These are phyloP conservation scores for Sparassis latifolia DNA, from an alignment of 1,284 basidiomycete genomes.

Conservation along the genomic window DNA sequence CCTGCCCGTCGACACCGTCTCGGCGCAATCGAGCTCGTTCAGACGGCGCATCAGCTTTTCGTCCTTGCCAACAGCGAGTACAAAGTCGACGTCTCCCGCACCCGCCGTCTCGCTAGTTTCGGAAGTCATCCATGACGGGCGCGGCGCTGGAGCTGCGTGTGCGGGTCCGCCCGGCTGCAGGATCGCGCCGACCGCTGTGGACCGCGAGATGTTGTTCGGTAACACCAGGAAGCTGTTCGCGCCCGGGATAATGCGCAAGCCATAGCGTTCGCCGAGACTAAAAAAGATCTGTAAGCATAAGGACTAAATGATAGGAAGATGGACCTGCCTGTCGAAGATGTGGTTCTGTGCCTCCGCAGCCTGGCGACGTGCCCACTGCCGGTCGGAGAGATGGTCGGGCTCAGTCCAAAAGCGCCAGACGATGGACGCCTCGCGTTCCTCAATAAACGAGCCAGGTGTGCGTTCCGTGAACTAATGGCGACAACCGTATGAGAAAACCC, in stretches of 20 bases:
- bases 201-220: conserved; percentile 78
- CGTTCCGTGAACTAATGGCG: conserved; percentile 72
- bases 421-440: conserved; percentile 79
- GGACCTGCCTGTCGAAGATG: conserved; percentile 66
- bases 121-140: conserved; percentile 32
- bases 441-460: conserved; percentile 79
- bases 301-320: neutral
- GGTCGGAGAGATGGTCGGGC: conserved; percentile 41
- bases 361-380: conserved; percentile 77
- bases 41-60: conserved; percentile 68
- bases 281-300: neutral
- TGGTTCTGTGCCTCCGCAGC: conserved; percentile 89
- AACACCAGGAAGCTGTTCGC: conserved; percentile 76
- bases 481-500: too few relatives aligned
- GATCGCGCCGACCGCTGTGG: conserved; percentile 72
- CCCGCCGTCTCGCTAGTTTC: conserved; percentile 27
- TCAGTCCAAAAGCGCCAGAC: conserved; percentile 81
- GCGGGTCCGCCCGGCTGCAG: conserved; percentile 63
- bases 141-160: conserved; percentile 38
- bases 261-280: conserved; percentile 74
- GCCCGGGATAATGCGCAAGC: conserved; percentile 75
- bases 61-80: conserved; percentile 65
- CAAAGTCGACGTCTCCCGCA: conserved; percentile 47
- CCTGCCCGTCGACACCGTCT: conserved; percentile 63
- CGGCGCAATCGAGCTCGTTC: conserved; percentile 65